Conservation (phyloP, 2,329 filamentous ascomycete species). For the Coleophoma crateriformis region DNA sequence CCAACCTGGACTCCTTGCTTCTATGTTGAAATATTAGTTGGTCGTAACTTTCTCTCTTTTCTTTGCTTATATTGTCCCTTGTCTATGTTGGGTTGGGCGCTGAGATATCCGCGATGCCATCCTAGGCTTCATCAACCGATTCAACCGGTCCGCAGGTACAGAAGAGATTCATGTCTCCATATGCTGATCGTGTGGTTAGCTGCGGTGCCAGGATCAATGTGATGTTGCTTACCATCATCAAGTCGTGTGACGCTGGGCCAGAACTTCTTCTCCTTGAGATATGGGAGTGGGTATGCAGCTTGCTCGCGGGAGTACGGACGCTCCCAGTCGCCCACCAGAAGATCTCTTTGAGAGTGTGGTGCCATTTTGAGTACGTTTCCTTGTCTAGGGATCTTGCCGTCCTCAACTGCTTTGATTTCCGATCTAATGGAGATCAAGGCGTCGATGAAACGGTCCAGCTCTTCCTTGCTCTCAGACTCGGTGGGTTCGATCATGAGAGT, state of each 20-base stretch:
- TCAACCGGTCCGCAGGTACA: conserved; percentile 89
- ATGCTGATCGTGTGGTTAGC: conserved; percentile 47
- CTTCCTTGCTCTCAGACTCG: conserved; percentile 85
- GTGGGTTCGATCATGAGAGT: conserved; percentile 98
- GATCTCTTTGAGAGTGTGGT: conserved; percentile 78
- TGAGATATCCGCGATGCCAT: conserved; percentile 16
- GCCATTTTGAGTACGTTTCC: conserved; percentile 85
- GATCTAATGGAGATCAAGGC: conserved; percentile 79
- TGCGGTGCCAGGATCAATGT: background rate
- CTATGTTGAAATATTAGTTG: background rate
- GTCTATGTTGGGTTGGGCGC: conserved; percentile 17
- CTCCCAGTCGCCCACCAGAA: conserved; percentile 73
- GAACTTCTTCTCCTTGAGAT: conserved; percentile 92
- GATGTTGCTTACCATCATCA: conserved; percentile 67
- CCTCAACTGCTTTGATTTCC: conserved; percentile 81
- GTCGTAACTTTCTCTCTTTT: no score
- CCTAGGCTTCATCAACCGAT: conserved; percentile 16
- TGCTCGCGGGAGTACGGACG: conserved; percentile 75
- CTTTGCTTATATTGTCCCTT: no score
- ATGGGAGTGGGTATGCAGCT: conserved; percentile 82
- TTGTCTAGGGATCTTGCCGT: conserved; percentile 67
- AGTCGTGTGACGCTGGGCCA: conserved; percentile 86
- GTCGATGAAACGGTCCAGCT: conserved; percentile 90
- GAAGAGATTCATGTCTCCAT: conserved; percentile 88
- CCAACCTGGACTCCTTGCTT: background rate